These are phyloP conservation scores for Eucalyptus pauciflora DNA, from an alignment of 345 rosid species.

Conservation along the genomic window DNA sequence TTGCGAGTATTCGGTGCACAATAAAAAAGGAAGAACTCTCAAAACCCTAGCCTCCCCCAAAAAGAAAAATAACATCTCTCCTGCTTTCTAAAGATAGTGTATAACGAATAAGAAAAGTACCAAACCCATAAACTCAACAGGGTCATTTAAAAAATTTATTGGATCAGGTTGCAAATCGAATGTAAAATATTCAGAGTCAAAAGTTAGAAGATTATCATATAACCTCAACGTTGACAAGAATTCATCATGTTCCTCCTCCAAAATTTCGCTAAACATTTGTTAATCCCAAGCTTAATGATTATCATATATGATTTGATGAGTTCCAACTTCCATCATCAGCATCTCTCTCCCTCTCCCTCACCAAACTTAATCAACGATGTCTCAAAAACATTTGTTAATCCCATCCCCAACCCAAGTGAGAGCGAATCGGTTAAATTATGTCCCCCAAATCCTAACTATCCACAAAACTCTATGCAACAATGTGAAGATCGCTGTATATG, in stretches of 20 bases:
- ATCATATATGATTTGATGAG: neutral
- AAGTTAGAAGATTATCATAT: neutral
- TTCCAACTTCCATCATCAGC: neutral
- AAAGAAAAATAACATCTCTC: neutral
- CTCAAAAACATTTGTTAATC: neutral
- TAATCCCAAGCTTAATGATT: neutral
- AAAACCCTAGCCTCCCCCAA: neutral
- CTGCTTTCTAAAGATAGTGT: neutral
- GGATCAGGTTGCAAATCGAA: neutral
- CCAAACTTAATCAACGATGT: neutral
- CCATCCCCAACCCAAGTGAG: neutral
- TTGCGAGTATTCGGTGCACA: neutral
- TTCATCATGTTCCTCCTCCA: neutral
- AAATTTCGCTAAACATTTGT: neutral
- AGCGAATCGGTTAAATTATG: neutral
- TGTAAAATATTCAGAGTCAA: neutral
- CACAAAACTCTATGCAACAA: neutral
- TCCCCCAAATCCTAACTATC: neutral
- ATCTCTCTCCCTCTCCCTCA: neutral
- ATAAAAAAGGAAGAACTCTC: neutral
- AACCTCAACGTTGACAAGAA: neutral
- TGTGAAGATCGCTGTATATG: neutral
- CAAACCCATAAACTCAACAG: neutral
- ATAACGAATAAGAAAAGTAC: neutral
- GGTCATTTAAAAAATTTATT: neutral